These are phyloP conservation scores for Tricholoma sp. DNA, from an alignment of 768 basidiomycete species.

Conservation along the genomic window DNA sequence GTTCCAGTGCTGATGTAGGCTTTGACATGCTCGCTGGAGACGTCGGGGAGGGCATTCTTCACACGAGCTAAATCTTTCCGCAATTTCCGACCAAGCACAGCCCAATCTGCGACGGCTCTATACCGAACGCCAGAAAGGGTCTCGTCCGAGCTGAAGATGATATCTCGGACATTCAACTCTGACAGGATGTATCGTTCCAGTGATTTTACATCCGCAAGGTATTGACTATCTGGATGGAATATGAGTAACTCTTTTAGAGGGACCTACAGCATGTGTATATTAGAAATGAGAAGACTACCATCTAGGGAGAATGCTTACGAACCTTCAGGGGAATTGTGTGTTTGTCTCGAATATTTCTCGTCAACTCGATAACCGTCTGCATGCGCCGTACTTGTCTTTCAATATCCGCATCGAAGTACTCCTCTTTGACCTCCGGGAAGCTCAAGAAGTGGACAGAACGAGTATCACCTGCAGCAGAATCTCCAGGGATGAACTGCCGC, in stretches of 20 bases:
- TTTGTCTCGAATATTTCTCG: conserved; percentile 82
- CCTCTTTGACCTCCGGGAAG: conserved; percentile 90
- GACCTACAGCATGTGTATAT: conserved; percentile 46
- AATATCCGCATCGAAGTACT: conserved; percentile 91
- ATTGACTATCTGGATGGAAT: conserved; percentile 84
- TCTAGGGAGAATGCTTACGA: conserved; percentile 9
- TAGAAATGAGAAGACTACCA: neutral
- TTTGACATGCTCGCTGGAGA: conserved; percentile 82
- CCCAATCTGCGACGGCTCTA: conserved; percentile 91
- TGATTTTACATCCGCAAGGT: conserved; percentile 79
- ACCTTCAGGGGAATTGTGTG: conserved; percentile 89
- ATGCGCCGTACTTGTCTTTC: conserved; percentile 93
- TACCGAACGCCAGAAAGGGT: conserved; percentile 81
- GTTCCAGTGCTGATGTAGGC: conserved; percentile 67
- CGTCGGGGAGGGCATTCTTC: conserved; percentile 76
- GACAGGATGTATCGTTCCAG: conserved; percentile 87
- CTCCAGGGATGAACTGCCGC: conserved; percentile 76
- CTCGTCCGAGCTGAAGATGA: conserved; percentile 90
- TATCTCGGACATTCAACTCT: conserved; percentile 90
- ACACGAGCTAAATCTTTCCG: conserved; percentile 89
- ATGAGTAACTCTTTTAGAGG: conserved; percentile 90
- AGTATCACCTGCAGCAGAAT: conserved; percentile 64
- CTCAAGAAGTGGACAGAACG: conserved; percentile 94
- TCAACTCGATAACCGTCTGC: conserved; percentile 92
- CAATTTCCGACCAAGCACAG: conserved; percentile 88